Conservation (phyloP, 2,329 filamentous ascomycete species). For the Lasiodiplodia sp. region DNA sequence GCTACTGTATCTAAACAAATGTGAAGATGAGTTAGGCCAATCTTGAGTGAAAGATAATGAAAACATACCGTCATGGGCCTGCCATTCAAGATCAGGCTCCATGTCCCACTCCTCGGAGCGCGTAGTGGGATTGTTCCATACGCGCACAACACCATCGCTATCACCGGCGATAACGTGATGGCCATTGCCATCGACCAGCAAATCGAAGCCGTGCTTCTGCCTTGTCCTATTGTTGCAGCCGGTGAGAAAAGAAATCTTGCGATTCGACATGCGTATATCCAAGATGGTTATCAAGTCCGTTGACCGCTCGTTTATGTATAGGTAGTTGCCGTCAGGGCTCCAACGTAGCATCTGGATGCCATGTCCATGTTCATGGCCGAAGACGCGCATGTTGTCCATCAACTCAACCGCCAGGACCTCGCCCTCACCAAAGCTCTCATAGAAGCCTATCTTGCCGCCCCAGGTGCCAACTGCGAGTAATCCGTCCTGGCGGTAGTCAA, state of each 20-base stretch:
- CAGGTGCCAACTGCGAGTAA: constrained; percentile 65
- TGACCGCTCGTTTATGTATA: constrained; percentile 65
- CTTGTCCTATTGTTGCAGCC: constrained; percentile 56
- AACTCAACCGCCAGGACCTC: constrained; percentile 48
- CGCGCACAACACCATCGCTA: constrained; percentile 60
- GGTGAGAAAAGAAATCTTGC: constrained; percentile 58
- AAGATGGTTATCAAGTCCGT: constrained; percentile 64
- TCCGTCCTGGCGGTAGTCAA: constrained; percentile 56
- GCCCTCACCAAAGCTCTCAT: constrained; percentile 58
- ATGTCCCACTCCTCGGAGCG: background rate
- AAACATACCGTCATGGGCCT: constrained; percentile 22
- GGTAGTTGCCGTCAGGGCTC: constrained; percentile 65
- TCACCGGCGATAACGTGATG: constrained; percentile 68
- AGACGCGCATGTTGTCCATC: constrained; percentile 41
- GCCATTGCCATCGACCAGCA: constrained; percentile 46
- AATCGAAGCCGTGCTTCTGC: constrained; percentile 64
- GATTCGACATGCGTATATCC: constrained; percentile 63
- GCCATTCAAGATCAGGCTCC: constrained; percentile 1
- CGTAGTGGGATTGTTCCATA: constrained; percentile 44
- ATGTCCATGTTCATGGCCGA: constrained; percentile 34
- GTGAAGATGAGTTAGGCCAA: background rate
- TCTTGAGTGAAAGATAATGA: background rate
- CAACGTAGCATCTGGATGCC: constrained; percentile 65
- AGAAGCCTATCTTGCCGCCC: constrained; percentile 63
- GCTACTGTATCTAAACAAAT: background rate